Evolutionary conservation across 176 grass and related monocot species (phyloP).

Genomic region (Musa beccarii): DNA sequence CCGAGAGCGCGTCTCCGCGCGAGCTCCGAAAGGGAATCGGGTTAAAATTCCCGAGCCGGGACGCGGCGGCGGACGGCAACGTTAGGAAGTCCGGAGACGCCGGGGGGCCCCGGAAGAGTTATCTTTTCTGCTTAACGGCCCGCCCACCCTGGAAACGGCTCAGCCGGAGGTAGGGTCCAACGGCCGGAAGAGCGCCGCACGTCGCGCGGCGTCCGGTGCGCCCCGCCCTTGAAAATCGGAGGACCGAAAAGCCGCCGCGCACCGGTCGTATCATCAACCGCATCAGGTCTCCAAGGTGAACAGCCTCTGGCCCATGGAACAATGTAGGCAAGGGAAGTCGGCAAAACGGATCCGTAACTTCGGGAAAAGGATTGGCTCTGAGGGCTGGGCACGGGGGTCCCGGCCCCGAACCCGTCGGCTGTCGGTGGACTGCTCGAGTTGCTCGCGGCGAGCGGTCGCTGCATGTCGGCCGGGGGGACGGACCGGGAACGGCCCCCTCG

Average conservation of each 20-base stretch:
- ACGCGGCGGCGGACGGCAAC: constrained; percentile 34
- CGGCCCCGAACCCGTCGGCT: too few species aligned
- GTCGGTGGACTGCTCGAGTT: too few species aligned
- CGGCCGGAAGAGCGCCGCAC: constrained; percentile 23
- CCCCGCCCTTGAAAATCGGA: constrained; percentile 46
- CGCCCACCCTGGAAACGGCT: neutral
- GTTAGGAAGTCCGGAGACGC: constrained; percentile 34
- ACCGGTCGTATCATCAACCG: too few species aligned
- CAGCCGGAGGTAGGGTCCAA: neutral
- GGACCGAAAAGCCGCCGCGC: constrained; percentile 7
- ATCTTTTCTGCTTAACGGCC: constrained; percentile 34
- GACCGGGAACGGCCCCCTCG: too few species aligned
- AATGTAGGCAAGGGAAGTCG: constrained; percentile 54
- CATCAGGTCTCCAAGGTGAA: too few species aligned
- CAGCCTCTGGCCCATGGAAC: constrained; percentile 28
- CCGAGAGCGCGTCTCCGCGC: too few species aligned
- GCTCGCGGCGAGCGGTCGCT: too few species aligned
- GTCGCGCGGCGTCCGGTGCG: constrained; percentile 37
- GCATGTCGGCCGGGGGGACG: too few species aligned
- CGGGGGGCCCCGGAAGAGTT: constrained; percentile 35
- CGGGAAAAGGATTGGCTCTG: too few species aligned
- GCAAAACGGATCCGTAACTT: neutral
- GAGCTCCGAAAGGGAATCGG: too few species aligned
- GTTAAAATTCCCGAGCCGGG: constrained; percentile 18
- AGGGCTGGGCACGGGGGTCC: too few species aligned